Evolutionary conservation across 768 basidiomycete species (phyloP).

Genomic region (Trametes cubensis): DNA sequence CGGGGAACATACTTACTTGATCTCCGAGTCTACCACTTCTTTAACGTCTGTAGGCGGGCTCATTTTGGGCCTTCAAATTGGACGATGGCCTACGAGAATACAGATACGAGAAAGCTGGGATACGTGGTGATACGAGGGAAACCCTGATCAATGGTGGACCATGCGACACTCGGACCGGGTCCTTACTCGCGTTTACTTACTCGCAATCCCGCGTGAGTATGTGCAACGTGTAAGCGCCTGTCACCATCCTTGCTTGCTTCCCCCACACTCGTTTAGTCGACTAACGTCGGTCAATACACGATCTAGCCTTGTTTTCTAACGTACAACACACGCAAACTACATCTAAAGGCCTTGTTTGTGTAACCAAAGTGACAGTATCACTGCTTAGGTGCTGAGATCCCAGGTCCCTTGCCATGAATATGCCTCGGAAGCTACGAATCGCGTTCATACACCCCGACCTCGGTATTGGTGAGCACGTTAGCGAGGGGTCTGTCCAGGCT

Average conservation of each 20-base stretch:
- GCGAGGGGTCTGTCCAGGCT: neutral
- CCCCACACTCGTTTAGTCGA: no score
- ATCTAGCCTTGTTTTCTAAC: no score
- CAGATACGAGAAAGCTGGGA: no score
- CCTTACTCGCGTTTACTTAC: no score
- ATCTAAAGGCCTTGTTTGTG: neutral
- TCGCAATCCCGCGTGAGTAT: neutral
- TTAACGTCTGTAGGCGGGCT: conserved; percentile 28
- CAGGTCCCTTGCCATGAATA: neutral
- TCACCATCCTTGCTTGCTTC: no score
- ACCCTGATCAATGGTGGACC: no score
- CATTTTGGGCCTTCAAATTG: conserved; percentile 3
- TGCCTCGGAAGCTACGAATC: conserved; percentile 44
- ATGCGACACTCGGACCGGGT: no score
- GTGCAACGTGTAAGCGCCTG: neutral
- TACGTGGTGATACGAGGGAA: no score
- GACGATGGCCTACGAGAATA: no score
- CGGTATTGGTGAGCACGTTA: conserved; percentile 70
- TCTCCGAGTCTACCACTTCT: conserved; percentile 29
- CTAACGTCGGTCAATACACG: no score
- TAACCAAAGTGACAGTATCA: no score
- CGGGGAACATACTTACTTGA: conserved; percentile 20
- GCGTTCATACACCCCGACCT: conserved; percentile 95
- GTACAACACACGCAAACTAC: neutral
- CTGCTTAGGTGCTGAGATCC: neutral